Evolutionary conservation across 176 grass and related monocot species (phyloP).

Genomic region (Cenchrus fungigraminus): DNA sequence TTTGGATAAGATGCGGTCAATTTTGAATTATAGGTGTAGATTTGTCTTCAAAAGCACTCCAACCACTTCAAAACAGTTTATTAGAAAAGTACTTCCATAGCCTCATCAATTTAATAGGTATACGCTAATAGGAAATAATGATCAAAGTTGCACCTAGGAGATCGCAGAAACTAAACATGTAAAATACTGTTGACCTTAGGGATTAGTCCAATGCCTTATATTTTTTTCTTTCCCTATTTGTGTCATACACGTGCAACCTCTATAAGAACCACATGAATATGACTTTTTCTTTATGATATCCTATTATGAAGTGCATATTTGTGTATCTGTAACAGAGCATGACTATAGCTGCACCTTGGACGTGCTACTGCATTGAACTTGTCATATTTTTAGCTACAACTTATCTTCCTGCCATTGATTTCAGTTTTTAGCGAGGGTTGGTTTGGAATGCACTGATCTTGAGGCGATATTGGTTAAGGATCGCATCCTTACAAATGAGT

Average conservation of each 20-base stretch:
- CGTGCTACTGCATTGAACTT: neutral
- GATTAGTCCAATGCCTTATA: neutral
- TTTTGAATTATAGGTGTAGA: neutral
- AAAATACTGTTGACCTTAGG: neutral
- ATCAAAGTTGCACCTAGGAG: neutral
- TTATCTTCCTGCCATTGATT: slow-evolving; percentile 32
- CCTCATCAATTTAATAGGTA: neutral
- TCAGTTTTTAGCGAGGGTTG: slow-evolving; percentile 77
- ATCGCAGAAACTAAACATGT: neutral
- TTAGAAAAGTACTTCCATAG: neutral
- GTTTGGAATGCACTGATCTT: slow-evolving; percentile 72
- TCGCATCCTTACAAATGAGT: slow-evolving; percentile 86
- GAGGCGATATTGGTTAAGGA: slow-evolving; percentile 77
- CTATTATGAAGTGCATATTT: slow-evolving; percentile 24
- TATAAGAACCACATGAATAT: slow-evolving; percentile 9
- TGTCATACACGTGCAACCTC: slow-evolving; percentile 9
- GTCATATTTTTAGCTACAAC: slow-evolving; percentile 24
- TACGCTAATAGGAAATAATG: neutral
- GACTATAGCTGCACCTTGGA: slow-evolving; percentile 31
- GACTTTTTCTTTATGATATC: slow-evolving; percentile 25
- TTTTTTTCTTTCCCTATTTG: slow-evolving; percentile 9
- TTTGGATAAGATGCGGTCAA: neutral
- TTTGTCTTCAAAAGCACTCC: neutral
- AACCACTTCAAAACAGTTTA: neutral
- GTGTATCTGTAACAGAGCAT: slow-evolving; percentile 5